Conservation (phyloP, 768 basidiomycete species). For the Trametes cubensis region DNA sequence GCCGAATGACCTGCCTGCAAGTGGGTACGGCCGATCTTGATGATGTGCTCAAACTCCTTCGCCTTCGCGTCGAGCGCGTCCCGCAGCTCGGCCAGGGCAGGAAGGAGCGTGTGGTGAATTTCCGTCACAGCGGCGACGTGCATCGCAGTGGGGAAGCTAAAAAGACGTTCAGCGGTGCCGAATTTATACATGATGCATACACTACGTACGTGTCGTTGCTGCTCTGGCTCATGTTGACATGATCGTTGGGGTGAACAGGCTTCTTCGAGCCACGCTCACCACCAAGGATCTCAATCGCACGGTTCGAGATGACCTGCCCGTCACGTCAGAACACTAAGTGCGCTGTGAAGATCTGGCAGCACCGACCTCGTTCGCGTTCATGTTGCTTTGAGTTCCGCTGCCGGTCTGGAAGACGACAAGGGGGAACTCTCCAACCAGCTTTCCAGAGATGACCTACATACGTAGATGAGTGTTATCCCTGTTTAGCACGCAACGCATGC, state of each 20-base stretch:
- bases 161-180: constrained; percentile 1
- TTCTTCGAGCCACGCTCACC: constrained; percentile 94
- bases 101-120: constrained; percentile 75
- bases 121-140: constrained; percentile 95
- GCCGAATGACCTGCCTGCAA: constrained; percentile 56
- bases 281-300: constrained; percentile 95
- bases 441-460: constrained; percentile 91
- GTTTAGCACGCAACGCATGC: not conserved
- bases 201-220: constrained; percentile 91
- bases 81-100: constrained; percentile 81
- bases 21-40: constrained; percentile 99
- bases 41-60: constrained; percentile 84
- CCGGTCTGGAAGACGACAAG: constrained; percentile 99
- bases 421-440: constrained; percentile 94
- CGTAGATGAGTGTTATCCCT: constrained; percentile 3
- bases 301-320: constrained; percentile 90
- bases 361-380: constrained; percentile 92
- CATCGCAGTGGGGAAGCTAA: constrained; percentile 98
- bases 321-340: not conserved
- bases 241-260: constrained; percentile 98
- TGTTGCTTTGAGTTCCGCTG: constrained; percentile 98
- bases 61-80: constrained; percentile 84
- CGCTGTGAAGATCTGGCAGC: not conserved
- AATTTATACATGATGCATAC: not conserved
- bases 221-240: constrained; percentile 99